Percentiles rank a stretch among this genome's conserved stretches.
Conservation (phyloP, 2,329 filamentous ascomycete species). For the Dendryphion nanum region DNA sequence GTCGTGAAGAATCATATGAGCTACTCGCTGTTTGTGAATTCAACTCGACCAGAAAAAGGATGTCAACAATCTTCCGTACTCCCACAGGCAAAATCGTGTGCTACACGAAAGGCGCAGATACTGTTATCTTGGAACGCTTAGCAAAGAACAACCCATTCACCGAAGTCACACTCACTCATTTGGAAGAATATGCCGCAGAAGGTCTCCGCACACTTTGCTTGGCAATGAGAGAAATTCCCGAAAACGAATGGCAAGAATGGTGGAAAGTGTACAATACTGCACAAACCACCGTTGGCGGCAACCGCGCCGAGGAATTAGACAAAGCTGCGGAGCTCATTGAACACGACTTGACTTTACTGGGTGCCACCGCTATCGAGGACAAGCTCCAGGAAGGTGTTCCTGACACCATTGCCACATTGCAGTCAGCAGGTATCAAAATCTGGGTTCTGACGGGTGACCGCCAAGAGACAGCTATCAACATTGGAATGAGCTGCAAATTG, state of each 20-base stretch:
- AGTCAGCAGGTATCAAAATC: constrained; percentile 95
- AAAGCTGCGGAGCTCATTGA: constrained; percentile 97
- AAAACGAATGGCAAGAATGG: constrained; percentile 89
- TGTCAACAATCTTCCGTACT: constrained; percentile 96
- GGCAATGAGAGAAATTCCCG: constrained; percentile 88
- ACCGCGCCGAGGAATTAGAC: constrained; percentile 89
- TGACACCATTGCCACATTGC: constrained; percentile 95
- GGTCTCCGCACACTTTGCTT: constrained; percentile 92
- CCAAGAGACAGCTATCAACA: constrained; percentile 99
- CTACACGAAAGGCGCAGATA: constrained; percentile 97
- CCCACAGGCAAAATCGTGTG: constrained; percentile 92
- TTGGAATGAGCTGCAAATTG: constrained; percentile 98
- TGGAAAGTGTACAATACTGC: constrained; percentile 81
- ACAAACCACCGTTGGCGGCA: constrained; percentile 85
- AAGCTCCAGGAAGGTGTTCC: constrained; percentile 95
- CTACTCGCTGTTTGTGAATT: constrained; percentile 97
- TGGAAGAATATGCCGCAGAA: constrained; percentile 98
- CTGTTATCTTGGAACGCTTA: constrained; percentile 91
- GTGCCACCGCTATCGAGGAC: constrained; percentile 96
- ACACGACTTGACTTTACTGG: constrained; percentile 84
- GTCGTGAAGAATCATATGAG: constrained; percentile 69
- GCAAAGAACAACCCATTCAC: constrained; percentile 76
- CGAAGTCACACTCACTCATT: constrained; percentile 84
- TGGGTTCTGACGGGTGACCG: constrained; percentile 98
- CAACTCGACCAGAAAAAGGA: constrained; percentile 94